Evolutionary conservation across 768 basidiomycete species (phyloP).

Genomic region (Russula abietina): DNA sequence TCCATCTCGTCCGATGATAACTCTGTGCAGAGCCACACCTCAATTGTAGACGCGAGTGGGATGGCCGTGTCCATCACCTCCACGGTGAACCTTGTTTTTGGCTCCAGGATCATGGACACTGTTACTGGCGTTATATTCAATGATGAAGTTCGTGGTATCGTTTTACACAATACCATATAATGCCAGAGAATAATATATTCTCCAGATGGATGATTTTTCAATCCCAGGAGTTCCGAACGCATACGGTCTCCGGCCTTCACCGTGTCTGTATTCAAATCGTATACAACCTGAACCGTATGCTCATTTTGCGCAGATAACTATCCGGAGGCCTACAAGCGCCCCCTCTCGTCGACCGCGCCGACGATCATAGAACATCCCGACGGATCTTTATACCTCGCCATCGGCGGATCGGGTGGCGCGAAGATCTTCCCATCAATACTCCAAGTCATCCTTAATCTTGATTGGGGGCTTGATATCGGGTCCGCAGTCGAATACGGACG

Average conservation of each 20-base stretch:
- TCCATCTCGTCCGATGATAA: neutral
- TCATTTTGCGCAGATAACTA: slow-evolving; percentile 61
- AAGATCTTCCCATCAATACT: slow-evolving; percentile 76
- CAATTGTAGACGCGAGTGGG: slow-evolving; percentile 73
- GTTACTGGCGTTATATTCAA: slow-evolving; percentile 87
- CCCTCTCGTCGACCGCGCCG: slow-evolving; percentile 79
- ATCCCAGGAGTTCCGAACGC: slow-evolving; percentile 76
- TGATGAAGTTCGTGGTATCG: slow-evolving; percentile 54
- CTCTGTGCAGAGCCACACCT: slow-evolving; percentile 66
- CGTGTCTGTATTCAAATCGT: slow-evolving; percentile 38
- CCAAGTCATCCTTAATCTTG: slow-evolving; percentile 73
- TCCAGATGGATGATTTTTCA: slow-evolving; percentile 90
- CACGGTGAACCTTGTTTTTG: slow-evolving; percentile 87
- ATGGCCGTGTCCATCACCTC: slow-evolving; percentile 86
- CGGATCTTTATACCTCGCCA: slow-evolving; percentile 62
- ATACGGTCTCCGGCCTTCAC: slow-evolving; percentile 78
- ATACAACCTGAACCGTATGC: neutral
- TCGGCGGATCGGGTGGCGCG: slow-evolving; percentile 87
- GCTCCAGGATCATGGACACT: slow-evolving; percentile 80
- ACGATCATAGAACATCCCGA: slow-evolving; percentile 73
- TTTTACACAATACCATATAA: neutral
- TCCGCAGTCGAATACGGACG: slow-evolving; percentile 79
- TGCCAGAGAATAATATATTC: neutral
- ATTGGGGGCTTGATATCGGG: slow-evolving; percentile 76
- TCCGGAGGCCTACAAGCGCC: slow-evolving; percentile 81